These are phyloP conservation scores for Atalantia buxifolia DNA, from an alignment of 345 rosid genomes.

Conservation along the genomic window DNA sequence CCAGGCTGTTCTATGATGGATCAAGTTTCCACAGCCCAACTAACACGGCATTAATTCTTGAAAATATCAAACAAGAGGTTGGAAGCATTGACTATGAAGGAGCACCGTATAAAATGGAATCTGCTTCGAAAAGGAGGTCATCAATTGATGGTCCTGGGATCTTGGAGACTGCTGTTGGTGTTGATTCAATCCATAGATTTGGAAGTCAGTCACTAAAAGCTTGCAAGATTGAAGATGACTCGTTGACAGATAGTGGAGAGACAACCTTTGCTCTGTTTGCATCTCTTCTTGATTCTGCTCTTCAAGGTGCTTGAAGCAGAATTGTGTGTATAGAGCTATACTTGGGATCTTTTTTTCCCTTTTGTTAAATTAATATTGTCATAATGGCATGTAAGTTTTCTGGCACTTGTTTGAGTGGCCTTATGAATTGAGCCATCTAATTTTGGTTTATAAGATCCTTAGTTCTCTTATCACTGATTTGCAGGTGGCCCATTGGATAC, in stretches of 20 bases:
- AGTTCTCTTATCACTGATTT: neutral
- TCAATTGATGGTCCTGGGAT: constrained; percentile 37
- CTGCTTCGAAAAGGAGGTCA: constrained; percentile 52
- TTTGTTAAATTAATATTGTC: neutral
- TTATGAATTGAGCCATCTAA: neutral
- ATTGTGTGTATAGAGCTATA: neutral
- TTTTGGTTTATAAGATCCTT: neutral
- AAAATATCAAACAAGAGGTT: constrained; percentile 88
- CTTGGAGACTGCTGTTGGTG: constrained; percentile 37
- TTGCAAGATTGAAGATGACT: constrained; percentile 84
- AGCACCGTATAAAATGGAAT: constrained; percentile 34
- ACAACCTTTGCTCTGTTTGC: constrained; percentile 71
- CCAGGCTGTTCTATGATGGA: constrained; percentile 74
- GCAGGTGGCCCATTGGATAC: neutral
- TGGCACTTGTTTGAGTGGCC: neutral
- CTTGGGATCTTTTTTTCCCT: neutral
- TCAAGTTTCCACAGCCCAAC: constrained; percentile 80
- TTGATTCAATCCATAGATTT: constrained; percentile 36
- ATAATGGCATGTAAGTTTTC: neutral
- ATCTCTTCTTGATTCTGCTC: constrained; percentile 80
- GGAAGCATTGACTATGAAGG: constrained; percentile 50
- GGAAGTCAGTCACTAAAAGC: constrained; percentile 70
- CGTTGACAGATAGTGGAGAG: constrained; percentile 62
- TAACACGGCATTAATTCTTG: constrained; percentile 87
- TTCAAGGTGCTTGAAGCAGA: constrained; percentile 57